A percentile compares a stretch with the other conserved stretches of the same genome.
Evolutionary conservation across 495 filamentous ascomycete species (phyloP).

Genomic region (Hypoxylon subgilvum): DNA sequence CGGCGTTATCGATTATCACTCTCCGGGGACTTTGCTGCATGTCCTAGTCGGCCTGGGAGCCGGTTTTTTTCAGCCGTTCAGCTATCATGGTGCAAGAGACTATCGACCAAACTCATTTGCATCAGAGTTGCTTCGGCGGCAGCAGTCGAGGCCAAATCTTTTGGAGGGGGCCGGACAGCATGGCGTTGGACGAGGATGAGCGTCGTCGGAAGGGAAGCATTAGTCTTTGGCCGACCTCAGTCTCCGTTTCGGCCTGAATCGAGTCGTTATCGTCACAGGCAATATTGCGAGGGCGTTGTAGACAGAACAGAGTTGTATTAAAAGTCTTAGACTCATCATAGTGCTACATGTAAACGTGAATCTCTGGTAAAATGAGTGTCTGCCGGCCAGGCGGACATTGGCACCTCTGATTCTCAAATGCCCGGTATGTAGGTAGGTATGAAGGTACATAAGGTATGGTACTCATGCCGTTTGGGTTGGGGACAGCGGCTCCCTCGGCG

Average conservation of each 20-base stretch:
- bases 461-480: no score
- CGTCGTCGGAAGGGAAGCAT: neutral
- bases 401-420: no score
- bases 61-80: constrained; percentile 9
- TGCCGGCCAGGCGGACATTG: no score
- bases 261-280: neutral
- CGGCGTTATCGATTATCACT: constrained; percentile 27
- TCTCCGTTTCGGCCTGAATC: no score
- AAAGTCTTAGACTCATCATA: neutral
- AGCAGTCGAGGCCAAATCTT: neutral
- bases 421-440: no score
- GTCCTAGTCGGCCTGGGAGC: constrained; percentile 7
- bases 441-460: no score
- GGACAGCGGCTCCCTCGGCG: no score
- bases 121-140: constrained; percentile 11
- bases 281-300: constrained; percentile 13
- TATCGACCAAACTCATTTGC: constrained; percentile 10
- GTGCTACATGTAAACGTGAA: no score
- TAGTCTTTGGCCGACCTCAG: no score
- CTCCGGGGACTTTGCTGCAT: constrained; percentile 12
- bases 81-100: constrained; percentile 7
- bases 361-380: no score
- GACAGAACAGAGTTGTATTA: neutral
- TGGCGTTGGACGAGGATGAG: constrained; percentile 26
- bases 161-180: constrained; percentile 24